These are phyloP conservation scores for Chlorella sp. DNA, from an alignment of 139 green algal species.

Conservation along the genomic window DNA sequence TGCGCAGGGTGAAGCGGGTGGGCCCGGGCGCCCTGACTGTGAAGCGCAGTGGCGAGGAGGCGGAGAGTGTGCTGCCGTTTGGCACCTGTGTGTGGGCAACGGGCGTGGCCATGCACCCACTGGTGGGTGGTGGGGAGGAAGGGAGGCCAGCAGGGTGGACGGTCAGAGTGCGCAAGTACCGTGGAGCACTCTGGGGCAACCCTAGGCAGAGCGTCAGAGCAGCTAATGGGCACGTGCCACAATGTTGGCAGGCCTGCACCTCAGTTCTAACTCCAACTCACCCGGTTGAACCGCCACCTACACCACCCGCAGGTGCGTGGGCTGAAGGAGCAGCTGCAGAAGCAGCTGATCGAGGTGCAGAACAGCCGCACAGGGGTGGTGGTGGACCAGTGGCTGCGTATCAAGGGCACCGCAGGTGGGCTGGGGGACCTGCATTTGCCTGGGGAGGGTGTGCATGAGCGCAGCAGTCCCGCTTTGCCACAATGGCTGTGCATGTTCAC, in stretches of 20 bases:
- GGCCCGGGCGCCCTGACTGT: constrained; percentile 37
- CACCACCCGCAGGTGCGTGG: background rate
- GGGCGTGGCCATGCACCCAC: constrained; percentile 88
- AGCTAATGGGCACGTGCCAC: too few relatives aligned
- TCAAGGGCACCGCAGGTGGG: constrained; percentile 77
- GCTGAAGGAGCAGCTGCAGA: constrained; percentile 74
- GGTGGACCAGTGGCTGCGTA: constrained; percentile 77
- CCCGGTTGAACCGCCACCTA: too few relatives aligned
- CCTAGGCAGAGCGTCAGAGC: too few relatives aligned
- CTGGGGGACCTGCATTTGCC: too few relatives aligned
- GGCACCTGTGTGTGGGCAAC: constrained; percentile 91
- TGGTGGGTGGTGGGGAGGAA: constrained; percentile 57
- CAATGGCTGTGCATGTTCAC: too few relatives aligned
- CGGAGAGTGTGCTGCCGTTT: constrained; percentile 64
- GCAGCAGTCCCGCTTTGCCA: too few relatives aligned
- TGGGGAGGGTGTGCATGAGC: too few relatives aligned
- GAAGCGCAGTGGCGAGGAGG: constrained; percentile 13
- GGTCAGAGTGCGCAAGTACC: too few relatives aligned
- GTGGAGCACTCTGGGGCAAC: too few relatives aligned
- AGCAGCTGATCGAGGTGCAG: constrained; percentile 75
- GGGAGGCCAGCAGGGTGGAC: too few relatives aligned
- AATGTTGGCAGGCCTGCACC: too few relatives aligned
- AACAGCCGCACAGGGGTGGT: constrained; percentile 81
- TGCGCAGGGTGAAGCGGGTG: constrained; percentile 29
- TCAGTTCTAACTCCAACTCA: too few relatives aligned